Conservation (phyloP, 148 eudicot genomes). For the Rhododendron kiyosumense region DNA sequence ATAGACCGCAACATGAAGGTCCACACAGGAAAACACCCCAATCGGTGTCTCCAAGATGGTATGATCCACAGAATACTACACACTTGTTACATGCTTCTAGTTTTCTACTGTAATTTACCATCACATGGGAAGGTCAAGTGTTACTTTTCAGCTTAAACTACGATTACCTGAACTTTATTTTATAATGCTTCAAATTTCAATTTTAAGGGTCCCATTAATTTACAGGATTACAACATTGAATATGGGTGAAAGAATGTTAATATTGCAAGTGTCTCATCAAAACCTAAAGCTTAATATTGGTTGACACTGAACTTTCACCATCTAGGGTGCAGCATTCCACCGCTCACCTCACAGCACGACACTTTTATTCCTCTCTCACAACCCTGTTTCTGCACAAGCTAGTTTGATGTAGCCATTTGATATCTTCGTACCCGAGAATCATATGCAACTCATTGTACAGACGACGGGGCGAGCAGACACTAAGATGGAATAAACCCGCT, state of each 20-base stretch:
- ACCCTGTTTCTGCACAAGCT: background rate
- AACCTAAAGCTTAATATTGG: background rate
- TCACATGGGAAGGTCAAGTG: background rate
- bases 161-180: background rate
- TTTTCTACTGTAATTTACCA: background rate
- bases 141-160: constrained; percentile 6
- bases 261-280: background rate
- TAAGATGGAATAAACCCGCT: background rate
- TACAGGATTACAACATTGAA: background rate
- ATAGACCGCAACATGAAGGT: background rate
- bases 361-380: background rate
- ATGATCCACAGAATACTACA: background rate
- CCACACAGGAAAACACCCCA: background rate
- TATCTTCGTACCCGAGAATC: background rate
- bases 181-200: background rate
- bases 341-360: background rate
- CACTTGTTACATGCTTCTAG: background rate
- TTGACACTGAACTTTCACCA: background rate
- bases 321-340: background rate
- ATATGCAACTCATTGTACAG: background rate
- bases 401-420: background rate
- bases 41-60: background rate
- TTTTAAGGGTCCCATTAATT: background rate
- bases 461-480: background rate
- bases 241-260: background rate